Percentiles rank a stretch among this genome's conserved stretches.
Conservation (phyloP, 129 eudicot species). For the Escallonia rubra region DNA sequence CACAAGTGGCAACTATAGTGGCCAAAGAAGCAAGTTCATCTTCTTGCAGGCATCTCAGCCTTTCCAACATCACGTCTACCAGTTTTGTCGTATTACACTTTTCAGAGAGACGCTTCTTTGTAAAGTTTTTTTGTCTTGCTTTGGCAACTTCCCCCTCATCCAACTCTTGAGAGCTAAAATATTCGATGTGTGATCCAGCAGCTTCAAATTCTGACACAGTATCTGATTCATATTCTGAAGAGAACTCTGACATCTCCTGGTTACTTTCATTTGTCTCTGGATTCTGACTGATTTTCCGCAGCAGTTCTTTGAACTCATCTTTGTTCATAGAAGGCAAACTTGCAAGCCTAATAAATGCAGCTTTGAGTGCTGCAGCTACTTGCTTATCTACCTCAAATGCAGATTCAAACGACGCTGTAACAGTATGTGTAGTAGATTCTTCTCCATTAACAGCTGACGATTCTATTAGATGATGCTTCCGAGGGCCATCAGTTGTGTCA, state of each 20-base stretch:
- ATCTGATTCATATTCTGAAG: conserved; percentile 66
- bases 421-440: conserved; percentile 49
- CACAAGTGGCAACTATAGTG: conserved; percentile 92
- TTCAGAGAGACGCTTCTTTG: conserved; percentile 18
- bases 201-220: conserved; percentile 29
- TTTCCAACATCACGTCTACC: conserved; percentile 66
- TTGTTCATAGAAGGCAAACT: conserved; percentile 48
- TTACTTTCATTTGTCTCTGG: conserved; percentile 55
- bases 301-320: conserved; percentile 65
- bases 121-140: conserved; percentile 19
- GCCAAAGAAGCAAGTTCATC: conserved; percentile 90
- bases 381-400: conserved; percentile 96
- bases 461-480: conserved; percentile 51
- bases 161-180: conserved; percentile 9
- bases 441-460: conserved; percentile 48
- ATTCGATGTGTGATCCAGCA: conserved; percentile 2
- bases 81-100: conserved; percentile 34
- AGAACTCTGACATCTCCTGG: conserved; percentile 26
- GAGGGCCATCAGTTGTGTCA: conserved; percentile 51
- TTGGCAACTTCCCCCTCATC: conserved; percentile 15
- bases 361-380: conserved; percentile 88
- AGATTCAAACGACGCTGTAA: conserved; percentile 74
- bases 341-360: conserved; percentile 80
- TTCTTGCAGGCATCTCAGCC: conserved; percentile 68
- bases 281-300: conserved; percentile 67